Base-by-base conservation (phyloP, 139 green algal genomes). In the Volvox reticuliferus region DNA sequence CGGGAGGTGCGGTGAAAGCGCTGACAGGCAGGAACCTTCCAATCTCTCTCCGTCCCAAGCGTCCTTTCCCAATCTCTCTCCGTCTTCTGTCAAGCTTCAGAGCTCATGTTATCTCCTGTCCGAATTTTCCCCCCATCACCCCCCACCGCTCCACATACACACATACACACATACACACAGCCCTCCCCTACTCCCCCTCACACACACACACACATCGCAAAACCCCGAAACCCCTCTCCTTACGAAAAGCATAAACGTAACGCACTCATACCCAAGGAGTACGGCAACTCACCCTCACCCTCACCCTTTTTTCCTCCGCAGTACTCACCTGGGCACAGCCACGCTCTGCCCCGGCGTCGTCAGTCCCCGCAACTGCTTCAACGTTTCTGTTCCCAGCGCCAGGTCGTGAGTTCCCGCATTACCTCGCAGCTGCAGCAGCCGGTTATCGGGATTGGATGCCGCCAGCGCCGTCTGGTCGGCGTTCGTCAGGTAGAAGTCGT, bases 401-500 rank as follows among this genome's bases (percentile, higher is more conserved):
- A 99, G 76, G 95, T 99, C 98, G 82, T 99, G 98, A 0, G 94
- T 97, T 35, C 97, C 97, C 0, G 98, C 98, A 86, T 99, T 99
- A 88, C 98, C 98, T 0, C 98, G 91, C 91, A 97, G 89, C 93
- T 98, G 91, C 85, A 99, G 94, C 78, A 99, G 94, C 63, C 91
- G 78, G 93, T 99, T 99, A 87, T 68, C 93, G 20, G 94, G 87
- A 87, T 98, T 75, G 0, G 86, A 86, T 44, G 92, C 92, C 24
- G 93, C 93, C 71, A 98, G 88, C 33, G 86, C 93, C 35, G 55
- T 50, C 91, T 97, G 95, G 35, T 92, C 95, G 50, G 83, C 76
- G 35, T 89, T 81, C 0, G 95, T 98, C 33, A 99, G 95, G 95
- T 99, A 99, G 82, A 99, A 99, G 93, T 99, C 98, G 79, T 99